phyloP scores from a whole-genome alignment of 2,329 filamentous ascomycete species.

The Lecanoromycetidae sp. region DNA sequence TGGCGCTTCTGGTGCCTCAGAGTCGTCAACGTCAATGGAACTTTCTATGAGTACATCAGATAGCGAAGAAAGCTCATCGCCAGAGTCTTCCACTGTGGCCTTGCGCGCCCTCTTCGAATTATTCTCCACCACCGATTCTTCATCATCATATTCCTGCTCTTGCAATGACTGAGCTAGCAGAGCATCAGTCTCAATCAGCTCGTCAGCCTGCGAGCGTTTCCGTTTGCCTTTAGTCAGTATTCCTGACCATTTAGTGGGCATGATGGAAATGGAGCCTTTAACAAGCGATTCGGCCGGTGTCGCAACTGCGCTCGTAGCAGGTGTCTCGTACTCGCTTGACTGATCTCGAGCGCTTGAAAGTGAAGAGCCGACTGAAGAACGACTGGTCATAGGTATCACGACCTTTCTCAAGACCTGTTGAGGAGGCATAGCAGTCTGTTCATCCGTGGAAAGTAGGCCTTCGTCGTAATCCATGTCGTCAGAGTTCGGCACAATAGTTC shows the following conservation, averaged over 20 bases:
- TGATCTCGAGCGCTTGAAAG: slow-evolving; percentile 31
- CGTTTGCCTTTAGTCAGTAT: slow-evolving; percentile 22
- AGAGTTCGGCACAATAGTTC: background rate
- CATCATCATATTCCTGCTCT: slow-evolving; percentile 38
- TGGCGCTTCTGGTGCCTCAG: background rate
- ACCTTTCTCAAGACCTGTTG: slow-evolving; percentile 9
- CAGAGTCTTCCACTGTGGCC: background rate
- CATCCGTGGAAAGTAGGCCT: background rate
- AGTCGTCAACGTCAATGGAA: background rate
- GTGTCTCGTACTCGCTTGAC: slow-evolving; percentile 46
- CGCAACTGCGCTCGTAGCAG: slow-evolving; percentile 46
- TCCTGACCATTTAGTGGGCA: background rate
- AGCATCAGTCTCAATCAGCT: slow-evolving; percentile 29
- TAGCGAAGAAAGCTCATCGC: background rate
- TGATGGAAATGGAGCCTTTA: slow-evolving; percentile 15
- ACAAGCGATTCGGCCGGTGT: slow-evolving; percentile 39
- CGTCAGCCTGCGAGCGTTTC: slow-evolving; percentile 34
- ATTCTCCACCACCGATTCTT: slow-evolving; percentile 28
- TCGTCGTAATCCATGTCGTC: background rate
- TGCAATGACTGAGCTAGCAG: slow-evolving; percentile 47
- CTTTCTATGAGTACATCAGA: background rate
- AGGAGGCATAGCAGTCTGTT: background rate
- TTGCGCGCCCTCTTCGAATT: slow-evolving; percentile 19
- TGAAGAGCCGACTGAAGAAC: slow-evolving; percentile 30
- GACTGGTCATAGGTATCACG: slow-evolving; percentile 19